Conservation (phyloP, 371 early-diverging fungal species). For the Mucor racemosus region DNA sequence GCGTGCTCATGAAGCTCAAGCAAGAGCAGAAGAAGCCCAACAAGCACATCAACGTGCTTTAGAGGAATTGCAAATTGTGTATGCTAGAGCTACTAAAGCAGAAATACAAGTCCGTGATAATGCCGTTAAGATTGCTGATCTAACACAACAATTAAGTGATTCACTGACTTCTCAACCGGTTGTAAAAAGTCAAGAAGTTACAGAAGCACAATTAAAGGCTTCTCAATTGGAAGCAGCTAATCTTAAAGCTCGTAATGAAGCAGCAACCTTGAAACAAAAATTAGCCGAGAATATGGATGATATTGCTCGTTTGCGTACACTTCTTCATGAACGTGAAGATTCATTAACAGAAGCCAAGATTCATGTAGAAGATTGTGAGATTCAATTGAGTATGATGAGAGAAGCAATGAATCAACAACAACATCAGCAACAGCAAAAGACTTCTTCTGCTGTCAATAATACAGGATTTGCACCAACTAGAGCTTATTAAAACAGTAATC, state of each 20-base stretch:
- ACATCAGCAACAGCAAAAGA: conserved; percentile 29
- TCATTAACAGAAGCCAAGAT: conserved; percentile 51
- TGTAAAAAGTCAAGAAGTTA: conserved; percentile 37
- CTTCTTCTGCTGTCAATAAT: conserved; percentile 13
- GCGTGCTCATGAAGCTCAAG: conserved; percentile 47
- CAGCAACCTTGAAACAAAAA: conserved; percentile 54
- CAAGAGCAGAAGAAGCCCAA: conserved; percentile 59
- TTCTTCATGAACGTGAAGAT: conserved; percentile 56
- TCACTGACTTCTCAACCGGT: conserved; percentile 24
- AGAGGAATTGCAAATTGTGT: conserved; percentile 52
- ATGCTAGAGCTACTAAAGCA: conserved; percentile 50
- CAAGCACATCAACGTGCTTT: conserved; percentile 57
- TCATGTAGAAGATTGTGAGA: conserved; percentile 63
- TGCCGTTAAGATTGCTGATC: conserved; percentile 44
- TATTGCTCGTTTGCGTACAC: conserved; percentile 46
- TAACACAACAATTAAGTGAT: conserved; percentile 56
- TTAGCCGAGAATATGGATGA: conserved; percentile 63
- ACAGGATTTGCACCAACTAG: conserved; percentile 27
- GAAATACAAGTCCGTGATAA: conserved; percentile 56
- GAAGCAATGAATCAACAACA: conserved; percentile 60
- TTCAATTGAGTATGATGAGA: conserved; percentile 65
- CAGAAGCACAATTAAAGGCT: conserved; percentile 61
- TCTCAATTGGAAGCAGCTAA: conserved; percentile 63
- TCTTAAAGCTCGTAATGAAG: conserved; percentile 63
- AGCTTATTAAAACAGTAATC: conserved; percentile 20